phyloP scores from a whole-genome alignment of 2,329 filamentous ascomycete species.

The Fusarium redolens region DNA sequence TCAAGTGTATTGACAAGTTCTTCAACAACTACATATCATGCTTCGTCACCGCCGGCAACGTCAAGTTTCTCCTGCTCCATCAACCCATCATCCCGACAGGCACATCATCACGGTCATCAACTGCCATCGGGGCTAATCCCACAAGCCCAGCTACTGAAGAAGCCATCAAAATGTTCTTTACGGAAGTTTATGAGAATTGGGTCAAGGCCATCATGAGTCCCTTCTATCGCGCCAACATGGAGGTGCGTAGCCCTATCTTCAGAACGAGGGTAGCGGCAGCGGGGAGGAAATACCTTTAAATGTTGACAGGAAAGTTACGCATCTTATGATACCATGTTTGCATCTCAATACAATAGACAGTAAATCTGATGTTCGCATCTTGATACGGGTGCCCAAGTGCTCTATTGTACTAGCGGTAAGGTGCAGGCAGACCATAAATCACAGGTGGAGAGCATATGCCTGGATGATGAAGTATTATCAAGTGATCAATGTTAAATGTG shows the following conservation, averaged over 20 bases:
- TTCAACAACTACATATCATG: constrained; percentile 95
- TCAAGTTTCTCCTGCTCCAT: constrained; percentile 94
- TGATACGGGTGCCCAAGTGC: too few species aligned
- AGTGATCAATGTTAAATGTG: constrained; percentile 41
- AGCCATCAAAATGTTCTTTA: constrained; percentile 93
- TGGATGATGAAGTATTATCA: background rate
- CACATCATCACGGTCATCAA: constrained; percentile 66
- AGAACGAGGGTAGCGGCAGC: constrained; percentile 83
- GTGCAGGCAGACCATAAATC: background rate
- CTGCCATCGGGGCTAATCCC: constrained; percentile 85
- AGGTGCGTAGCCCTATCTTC: constrained; percentile 89
- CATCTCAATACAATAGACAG: constrained; percentile 11
- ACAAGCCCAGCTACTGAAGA: constrained; percentile 93
- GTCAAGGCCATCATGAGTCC: constrained; percentile 97
- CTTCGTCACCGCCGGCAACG: constrained; percentile 92
- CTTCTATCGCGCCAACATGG: constrained; percentile 88
- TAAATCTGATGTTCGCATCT: background rate
- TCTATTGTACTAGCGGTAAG: background rate
- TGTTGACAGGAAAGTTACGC: constrained; percentile 3
- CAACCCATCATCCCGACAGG: constrained; percentile 69
- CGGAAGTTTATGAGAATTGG: constrained; percentile 96
- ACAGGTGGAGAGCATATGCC: background rate
- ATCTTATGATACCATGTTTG: constrained; percentile 41
- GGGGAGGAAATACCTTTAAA: constrained; percentile 89
- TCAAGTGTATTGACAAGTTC: constrained; percentile 97